Conservation (phyloP, 176 grass and related monocot genomes). For the Lolium rigidum region DNA sequence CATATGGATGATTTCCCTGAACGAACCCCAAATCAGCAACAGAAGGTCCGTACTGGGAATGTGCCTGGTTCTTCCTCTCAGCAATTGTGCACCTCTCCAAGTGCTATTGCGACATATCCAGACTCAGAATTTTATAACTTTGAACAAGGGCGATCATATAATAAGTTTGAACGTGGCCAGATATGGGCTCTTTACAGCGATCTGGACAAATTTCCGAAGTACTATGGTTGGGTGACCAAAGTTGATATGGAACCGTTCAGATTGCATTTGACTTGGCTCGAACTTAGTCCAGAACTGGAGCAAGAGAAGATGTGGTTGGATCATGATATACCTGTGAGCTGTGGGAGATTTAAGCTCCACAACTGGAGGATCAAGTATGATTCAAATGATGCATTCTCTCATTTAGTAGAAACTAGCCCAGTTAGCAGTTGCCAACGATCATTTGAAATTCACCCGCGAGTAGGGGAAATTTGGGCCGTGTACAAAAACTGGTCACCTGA, state of each 20-base stretch:
- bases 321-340: conserved; percentile 60
- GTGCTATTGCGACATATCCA: conserved; percentile 45
- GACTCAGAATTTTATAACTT: conserved; percentile 65
- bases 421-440: conserved; percentile 34
- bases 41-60: background rate
- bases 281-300: conserved; percentile 39
- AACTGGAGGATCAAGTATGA: conserved; percentile 31
- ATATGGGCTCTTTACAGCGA: conserved; percentile 87
- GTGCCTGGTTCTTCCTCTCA: conserved; percentile 10
- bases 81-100: conserved; percentile 23
- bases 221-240: conserved; percentile 61
- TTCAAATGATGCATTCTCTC: conserved; percentile 61
- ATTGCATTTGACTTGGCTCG: conserved; percentile 72
- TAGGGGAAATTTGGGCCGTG: conserved; percentile 78
- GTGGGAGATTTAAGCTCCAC: conserved; percentile 61
- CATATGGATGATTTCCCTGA: conserved; percentile 28
- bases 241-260: conserved; percentile 45
- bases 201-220: conserved; percentile 72
- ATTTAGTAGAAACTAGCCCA: conserved; percentile 48
- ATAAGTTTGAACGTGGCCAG: conserved; percentile 64
- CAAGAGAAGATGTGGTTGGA: conserved; percentile 64
- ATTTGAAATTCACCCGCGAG: conserved; percentile 53
- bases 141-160: conserved; percentile 47
- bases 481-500: conserved; percentile 64
- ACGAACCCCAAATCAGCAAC: conserved; percentile 29